Evolutionary conservation across 495 filamentous ascomycete species (phyloP), one percentile per base, ranked within the genome.

Genomic region (Lasiosphaeriaceae sp.): DNA sequence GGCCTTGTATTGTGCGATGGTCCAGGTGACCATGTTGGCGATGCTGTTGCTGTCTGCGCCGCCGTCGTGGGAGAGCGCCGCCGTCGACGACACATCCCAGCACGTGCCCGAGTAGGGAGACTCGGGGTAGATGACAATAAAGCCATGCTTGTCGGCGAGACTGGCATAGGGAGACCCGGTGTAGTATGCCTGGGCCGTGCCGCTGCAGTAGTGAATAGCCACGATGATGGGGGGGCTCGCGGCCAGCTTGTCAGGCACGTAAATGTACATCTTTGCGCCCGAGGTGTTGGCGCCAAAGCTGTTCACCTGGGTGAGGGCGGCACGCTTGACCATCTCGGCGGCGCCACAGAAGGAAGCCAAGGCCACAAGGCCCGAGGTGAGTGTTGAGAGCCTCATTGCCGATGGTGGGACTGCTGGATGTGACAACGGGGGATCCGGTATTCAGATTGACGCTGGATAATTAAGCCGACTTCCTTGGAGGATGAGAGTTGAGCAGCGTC

Each of bases 41-140:
- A 88, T 85, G 20, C 77, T 76, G 44, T 79, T 72, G 58, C 77
- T 80, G 64, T 86, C 82, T 26, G 80, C 79, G 8, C 82, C 81
- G n/a, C 78, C 81, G 45, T 81, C 68, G 62, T 82, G 82, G 24
- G 76, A 81, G 8, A 86, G 70, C 2, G 82, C 73, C 14, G 71
- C 71, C 11, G 72, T 65, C 1, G 78, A 82, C 22, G 77, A 77
- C 41, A 85, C 80, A 56, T 88, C 84, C 82, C 83, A 88, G 71
- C 83, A 86, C 31, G 64, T 73, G 39, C 72, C 77, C 14, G 58
- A 55, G 63, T 75, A 74, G 11, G 77, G 72, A 6, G 77, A 75
- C 47, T 76, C 67, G 4, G 80, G 81, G 67, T 80, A 83, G 66
- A 83, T 80, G 59, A 83, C 74, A 35, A 83, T 79, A 64, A 80